Evolutionary conservation across 345 rosid genomes (phyloP).

Genomic region (Arabidopsis thaliana): TAIR10.1 NC_003075.7:6966001-6966500

Average conservation of each 20-base stretch:
- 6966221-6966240: constrained; percentile 39
- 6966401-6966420: neutral
- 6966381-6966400: neutral
- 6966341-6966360: constrained; percentile 38
- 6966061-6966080: neutral
- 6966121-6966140: constrained; percentile 19
- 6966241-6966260: constrained; percentile 36
- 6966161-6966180: constrained; percentile 17
- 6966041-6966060: constrained; percentile 32
- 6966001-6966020: constrained; percentile 55
- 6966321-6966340: constrained; percentile 36
- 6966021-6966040: constrained; percentile 43
- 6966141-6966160: neutral
- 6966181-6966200: constrained; percentile 25
- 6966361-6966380: constrained; percentile 14
- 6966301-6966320: constrained; percentile 28
- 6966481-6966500: constrained; percentile 35
- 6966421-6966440: neutral
- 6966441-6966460: constrained; percentile 23
- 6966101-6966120: neutral
- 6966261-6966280: constrained; percentile 28
- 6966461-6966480: constrained; percentile 51
- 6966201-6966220: constrained; percentile 38
- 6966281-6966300: constrained; percentile 28
- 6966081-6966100: neutral